phyloP scores from a whole-genome alignment of 495 filamentous ascomycete species.

The Podospora pseudocomata region DNA sequence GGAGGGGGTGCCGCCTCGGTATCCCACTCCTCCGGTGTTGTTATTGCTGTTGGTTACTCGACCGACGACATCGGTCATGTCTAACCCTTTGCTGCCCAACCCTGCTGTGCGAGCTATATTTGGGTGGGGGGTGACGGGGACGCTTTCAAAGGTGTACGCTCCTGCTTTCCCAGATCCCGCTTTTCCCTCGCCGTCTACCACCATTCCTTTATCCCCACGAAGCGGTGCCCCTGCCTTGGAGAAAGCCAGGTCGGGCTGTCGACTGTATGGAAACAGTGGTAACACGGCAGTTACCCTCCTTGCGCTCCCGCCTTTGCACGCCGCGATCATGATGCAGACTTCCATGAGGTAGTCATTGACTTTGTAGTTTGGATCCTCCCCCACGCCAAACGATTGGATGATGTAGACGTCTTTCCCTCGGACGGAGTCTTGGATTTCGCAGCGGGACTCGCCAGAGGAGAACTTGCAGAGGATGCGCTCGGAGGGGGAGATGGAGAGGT shows the following conservation, averaged over 20 bases:
- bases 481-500: slow-evolving; percentile 78
- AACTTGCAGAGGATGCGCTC: slow-evolving; percentile 86
- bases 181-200: background rate
- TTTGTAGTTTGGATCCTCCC: slow-evolving; percentile 35
- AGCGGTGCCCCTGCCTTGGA: slow-evolving; percentile 90
- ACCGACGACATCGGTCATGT: slow-evolving; percentile 63
- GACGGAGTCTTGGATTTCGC: slow-evolving; percentile 92
- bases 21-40: background rate
- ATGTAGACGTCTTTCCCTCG: slow-evolving; percentile 98
- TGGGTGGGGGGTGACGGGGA: slow-evolving; percentile 75
- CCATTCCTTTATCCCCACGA: background rate
- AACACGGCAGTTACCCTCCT: slow-evolving; percentile 88
- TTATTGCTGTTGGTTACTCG: background rate
- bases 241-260: slow-evolving; percentile 93
- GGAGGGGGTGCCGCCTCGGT: background rate
- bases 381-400: slow-evolving; percentile 63
- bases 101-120: slow-evolving; percentile 60
- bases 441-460: slow-evolving; percentile 86
- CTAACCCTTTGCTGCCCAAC: slow-evolving; percentile 54
- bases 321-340: slow-evolving; percentile 92
- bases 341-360: slow-evolving; percentile 97
- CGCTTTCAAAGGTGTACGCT: slow-evolving; percentile 57
- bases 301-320: slow-evolving; percentile 94
- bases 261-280: slow-evolving; percentile 91
- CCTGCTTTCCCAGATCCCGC: background rate